Evolutionary conservation across 2,329 filamentous ascomycete genomes (phyloP), one percentile per base, ranked within the genome.

Genomic region (Colletotrichum coccodes): DNA sequence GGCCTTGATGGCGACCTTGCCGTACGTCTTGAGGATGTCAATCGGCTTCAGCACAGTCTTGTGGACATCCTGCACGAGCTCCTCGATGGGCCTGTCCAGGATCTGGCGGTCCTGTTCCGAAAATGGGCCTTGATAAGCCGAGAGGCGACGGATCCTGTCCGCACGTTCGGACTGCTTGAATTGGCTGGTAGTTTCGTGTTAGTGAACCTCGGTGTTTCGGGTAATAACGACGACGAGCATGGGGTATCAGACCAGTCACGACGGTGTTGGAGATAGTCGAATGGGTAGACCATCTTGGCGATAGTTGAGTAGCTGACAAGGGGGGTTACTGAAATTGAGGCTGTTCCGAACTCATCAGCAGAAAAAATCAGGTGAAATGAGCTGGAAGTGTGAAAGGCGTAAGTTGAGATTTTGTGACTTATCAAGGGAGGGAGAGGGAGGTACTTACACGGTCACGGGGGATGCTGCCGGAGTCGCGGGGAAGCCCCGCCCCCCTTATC

Each of bases 21-120:
- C 92, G 78, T 98, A 98, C 12, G 94, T 90, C 68, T 86, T 89
- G n/a, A 98, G 89, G 53, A 98, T 88, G 70, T 94, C 90, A 28
- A 91, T 78, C 0, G 95, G 91, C 14, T 87, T 85, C 56, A 90
- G 83, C 60, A 84, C 81, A 50, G 90, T 87, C n/a, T 88, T 86
- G 36, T 95, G 93, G 4, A 97, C 92, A 81, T 92, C 89, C 70
- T 90, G 81, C 6, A 97, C 94, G 4, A 97, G 88, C 65, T 92
- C 85, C 72, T 92, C 89, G 69, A 98, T 96, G 16, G 94, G 89
- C 69, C 88, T 90, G 68, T 90, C 83, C 64, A 97, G 84, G 61
- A 94, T 91, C 3, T 86, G 82, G 54, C 87, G 86, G 73, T 98
- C 94, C 44, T 84, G 73, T 0, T 84, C 73, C 3, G 90, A 90